Evolutionary conservation across 768 basidiomycete genomes (phyloP).

Genomic region (Sporobolomyces phaffii): DNA sequence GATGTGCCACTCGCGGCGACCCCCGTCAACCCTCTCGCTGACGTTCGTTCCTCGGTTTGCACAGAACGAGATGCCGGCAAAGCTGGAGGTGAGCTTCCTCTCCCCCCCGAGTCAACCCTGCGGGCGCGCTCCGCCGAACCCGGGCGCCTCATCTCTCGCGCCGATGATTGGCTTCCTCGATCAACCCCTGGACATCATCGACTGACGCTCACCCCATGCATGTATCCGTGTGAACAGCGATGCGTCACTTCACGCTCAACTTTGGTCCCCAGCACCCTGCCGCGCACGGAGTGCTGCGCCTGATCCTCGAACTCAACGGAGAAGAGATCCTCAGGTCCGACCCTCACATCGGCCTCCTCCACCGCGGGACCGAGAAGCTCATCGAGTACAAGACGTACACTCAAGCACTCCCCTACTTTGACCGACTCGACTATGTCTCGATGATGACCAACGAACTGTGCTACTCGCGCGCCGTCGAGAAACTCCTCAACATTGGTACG

Average conservation of each 20-base stretch:
- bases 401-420: slow-evolving; percentile 96
- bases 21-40: neutral
- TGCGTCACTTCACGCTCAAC: slow-evolving; percentile 75
- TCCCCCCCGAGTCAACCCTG: neutral
- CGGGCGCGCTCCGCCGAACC: neutral
- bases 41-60: neutral
- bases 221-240: slow-evolving; percentile 46
- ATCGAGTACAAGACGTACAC: slow-evolving; percentile 99
- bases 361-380: slow-evolving; percentile 95
- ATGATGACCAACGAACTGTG: slow-evolving; percentile 99
- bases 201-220: slow-evolving; percentile 46
- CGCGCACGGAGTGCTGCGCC: slow-evolving; percentile 92
- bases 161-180: neutral
- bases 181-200: neutral
- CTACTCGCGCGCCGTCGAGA: slow-evolving; percentile 95
- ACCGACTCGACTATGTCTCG: slow-evolving; percentile 96
- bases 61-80: slow-evolving; percentile 50
- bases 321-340: slow-evolving; percentile 64
- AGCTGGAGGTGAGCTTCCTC: slow-evolving; percentile 4
- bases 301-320: slow-evolving; percentile 95
- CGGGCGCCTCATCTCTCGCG: too few species aligned
- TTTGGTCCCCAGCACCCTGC: slow-evolving; percentile 84
- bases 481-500: slow-evolving; percentile 65
- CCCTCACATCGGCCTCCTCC: slow-evolving; percentile 82
- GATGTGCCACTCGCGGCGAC: neutral